Evolutionary conservation across 1,139 yeast genomes (phyloP).

Genomic region (Blastobotrys petasosporus): DNA sequence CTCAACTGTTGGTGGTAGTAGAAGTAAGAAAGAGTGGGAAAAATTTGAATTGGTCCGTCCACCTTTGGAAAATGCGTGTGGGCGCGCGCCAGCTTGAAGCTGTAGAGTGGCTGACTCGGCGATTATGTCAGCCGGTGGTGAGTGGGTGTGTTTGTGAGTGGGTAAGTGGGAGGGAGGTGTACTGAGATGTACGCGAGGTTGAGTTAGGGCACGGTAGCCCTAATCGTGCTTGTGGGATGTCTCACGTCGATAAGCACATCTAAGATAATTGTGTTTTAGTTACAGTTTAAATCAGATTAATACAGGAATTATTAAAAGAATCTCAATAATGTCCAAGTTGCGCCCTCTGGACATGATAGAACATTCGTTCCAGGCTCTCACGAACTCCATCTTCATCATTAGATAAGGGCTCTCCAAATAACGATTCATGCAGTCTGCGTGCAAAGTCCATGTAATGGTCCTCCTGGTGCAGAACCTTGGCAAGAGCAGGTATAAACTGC

Average conservation of each 20-base stretch:
- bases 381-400: conserved; percentile 5
- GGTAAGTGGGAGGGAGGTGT: no score
- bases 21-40: conserved; percentile 3
- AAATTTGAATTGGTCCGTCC: conserved; percentile 1
- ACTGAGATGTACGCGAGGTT: not conserved
- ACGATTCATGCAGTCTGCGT: conserved; percentile 6
- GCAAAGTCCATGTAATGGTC: conserved; percentile 13
- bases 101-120: not conserved
- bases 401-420: conserved; percentile 11
- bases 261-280: no score
- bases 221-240: no score
- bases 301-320: no score
- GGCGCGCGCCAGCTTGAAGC: not conserved
- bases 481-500: conserved; percentile 13
- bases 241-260: no score
- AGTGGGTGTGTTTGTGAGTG: not conserved
- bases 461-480: conserved; percentile 10
- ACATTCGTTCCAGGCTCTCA: conserved; percentile 10
- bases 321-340: no score
- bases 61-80: not conserved
- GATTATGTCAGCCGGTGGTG: not conserved
- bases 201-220: no score
- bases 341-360: not conserved
- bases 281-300: no score
- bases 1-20: not conserved